phyloP scores from a whole-genome alignment of 331 rosid genomes.

The Stylosanthes scabra region DNA sequence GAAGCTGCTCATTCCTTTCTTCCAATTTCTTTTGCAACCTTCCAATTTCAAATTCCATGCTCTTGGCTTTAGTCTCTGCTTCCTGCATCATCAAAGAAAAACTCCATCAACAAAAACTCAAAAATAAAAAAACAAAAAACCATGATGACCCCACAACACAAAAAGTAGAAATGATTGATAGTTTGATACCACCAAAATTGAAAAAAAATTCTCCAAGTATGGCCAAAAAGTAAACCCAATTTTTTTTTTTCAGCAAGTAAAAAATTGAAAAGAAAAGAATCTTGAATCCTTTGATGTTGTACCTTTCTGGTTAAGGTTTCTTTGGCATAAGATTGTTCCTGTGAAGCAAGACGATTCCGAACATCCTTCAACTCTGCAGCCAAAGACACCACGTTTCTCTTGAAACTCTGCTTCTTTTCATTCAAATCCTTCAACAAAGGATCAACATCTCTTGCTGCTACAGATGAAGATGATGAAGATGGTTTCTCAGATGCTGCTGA shows the following conservation, averaged over 20 bases:
- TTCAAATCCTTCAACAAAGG: conserved; percentile 84
- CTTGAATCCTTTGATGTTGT: conserved; percentile 23
- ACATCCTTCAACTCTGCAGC: conserved; percentile 94
- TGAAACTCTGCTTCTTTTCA: conserved; percentile 86
- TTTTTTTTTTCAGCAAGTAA: conserved; percentile 11
- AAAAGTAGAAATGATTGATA: conserved; percentile 49
- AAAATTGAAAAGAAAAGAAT: conserved; percentile 38
- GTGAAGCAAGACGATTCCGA: conserved; percentile 74
- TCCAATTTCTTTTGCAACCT: conserved; percentile 70
- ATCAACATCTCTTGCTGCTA: conserved; percentile 59
- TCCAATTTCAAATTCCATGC: conserved; percentile 78
- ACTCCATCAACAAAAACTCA: conserved; percentile 19
- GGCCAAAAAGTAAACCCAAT: conserved; percentile 32
- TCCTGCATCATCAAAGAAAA: conserved; percentile 51
- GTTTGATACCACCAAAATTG: conserved; percentile 4
- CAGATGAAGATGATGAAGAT: conserved; percentile 29
- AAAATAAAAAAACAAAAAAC: conserved; percentile 5
- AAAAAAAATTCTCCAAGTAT: conserved; percentile 33
- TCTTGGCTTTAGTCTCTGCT: conserved; percentile 84
- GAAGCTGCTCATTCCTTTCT: conserved; percentile 70
- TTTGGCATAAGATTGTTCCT: conserved; percentile 74
- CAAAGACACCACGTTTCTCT: conserved; percentile 87
- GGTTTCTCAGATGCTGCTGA: conserved; percentile 61
- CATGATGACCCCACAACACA: conserved; percentile 56
- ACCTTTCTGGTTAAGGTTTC: conserved; percentile 88